These are phyloP conservation scores for Daldinia sp. DNA, from an alignment of 2,329 filamentous ascomycete genomes.

Conservation along the genomic window DNA sequence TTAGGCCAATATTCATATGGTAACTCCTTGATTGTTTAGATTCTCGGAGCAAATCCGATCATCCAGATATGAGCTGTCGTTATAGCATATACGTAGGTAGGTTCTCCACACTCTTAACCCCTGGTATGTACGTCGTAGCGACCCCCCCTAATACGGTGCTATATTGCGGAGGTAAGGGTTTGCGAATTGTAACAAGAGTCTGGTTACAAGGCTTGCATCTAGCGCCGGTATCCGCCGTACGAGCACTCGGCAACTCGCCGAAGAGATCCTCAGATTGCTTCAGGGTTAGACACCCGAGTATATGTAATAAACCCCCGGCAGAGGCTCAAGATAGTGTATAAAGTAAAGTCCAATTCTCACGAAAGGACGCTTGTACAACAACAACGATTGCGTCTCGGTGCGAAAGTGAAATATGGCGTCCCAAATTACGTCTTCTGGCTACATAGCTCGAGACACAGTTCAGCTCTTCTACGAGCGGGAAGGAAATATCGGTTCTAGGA, in stretches of 20 bases:
- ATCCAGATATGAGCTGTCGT: not conserved
- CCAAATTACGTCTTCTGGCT: constrained; percentile 19
- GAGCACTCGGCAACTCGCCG: not conserved
- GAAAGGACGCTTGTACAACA: not conserved
- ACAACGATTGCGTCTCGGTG: not conserved
- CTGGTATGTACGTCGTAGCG: not conserved
- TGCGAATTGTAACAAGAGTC: not conserved
- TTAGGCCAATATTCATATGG: too few relatives aligned
- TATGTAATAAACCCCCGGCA: not conserved
- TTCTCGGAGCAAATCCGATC: too few relatives aligned
- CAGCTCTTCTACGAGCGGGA: constrained; percentile 24
- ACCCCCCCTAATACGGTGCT: not conserved
- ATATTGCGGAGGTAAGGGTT: not conserved
- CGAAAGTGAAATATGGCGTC: constrained; percentile 8
- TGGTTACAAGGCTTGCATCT: too few relatives aligned
- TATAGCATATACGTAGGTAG: not conserved
- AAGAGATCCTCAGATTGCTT: not conserved
- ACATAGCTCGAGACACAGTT: constrained; percentile 12
- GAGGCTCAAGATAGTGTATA: not conserved
- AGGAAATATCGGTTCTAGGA: not conserved
- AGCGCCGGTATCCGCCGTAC: not conserved
- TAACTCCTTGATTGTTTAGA: too few relatives aligned
- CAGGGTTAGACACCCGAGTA: not conserved
- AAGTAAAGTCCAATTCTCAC: not conserved
- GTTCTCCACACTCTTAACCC: not conserved